Evolutionary conservation across 176 grass and related monocot genomes (phyloP), one percentile per base, ranked within the genome.

Genomic region (Alloteropsis semialata): DNA sequence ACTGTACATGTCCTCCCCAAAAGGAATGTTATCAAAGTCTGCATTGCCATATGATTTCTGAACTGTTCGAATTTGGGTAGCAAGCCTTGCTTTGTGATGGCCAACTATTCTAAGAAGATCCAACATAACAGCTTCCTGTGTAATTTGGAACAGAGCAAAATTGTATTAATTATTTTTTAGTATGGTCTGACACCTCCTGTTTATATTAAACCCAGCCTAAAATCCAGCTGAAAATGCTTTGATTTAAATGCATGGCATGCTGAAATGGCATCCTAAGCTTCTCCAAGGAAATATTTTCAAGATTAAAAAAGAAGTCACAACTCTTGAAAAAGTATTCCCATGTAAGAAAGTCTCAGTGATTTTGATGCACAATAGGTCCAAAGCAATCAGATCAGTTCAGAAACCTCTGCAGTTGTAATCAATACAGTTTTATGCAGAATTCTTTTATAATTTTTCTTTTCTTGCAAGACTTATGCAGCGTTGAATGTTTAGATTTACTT

Each of bases 101-200:
- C 96, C 92, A 62, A 99, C 87, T 86, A 99, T 92, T 89, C 87
- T 93, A 78, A 99, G 92, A 88, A 99, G 93, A 86, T 96, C 96
- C 77, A 99, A 90, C 81, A 99, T 89, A 82, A 96, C 82, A 62
- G 91, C 45, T 94, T 99, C 96, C 96, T 99, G 88, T 79, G 72
- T 45, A 81, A 81, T 66, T 74, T n/a, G 33, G 74, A 77, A 84
- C 57, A 85, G 29, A 11, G 59, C 34, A 77, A 78, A 10, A 65
- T 51, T 12, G 2, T 60, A 27, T 57, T 67, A 86, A 61, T 65
- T 63, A 49, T 75, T 49, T 46, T 74, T 27, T 57, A 60, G 55
- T 63, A 45, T 25, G 14, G 14, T n/a, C 32, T 8, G 36, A 37
- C 11, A 45, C 55, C n/a, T 51, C 8, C 46, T 86, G 42, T 32